phyloP scores from a whole-genome alignment of 2,329 filamentous ascomycete genomes.

The Stromatinia cepivora region DNA sequence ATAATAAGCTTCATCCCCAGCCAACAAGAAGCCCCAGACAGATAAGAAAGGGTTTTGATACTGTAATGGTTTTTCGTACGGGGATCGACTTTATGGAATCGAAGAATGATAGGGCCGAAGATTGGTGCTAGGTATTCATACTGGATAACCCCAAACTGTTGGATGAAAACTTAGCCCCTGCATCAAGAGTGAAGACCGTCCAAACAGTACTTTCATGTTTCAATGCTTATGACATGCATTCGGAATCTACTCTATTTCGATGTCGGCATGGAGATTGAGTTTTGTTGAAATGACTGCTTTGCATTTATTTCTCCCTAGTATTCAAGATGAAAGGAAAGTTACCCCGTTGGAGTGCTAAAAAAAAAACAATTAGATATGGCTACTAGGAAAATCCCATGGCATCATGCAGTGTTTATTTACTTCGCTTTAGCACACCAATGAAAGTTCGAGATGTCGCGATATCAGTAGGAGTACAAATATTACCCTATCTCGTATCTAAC shows the following conservation, averaged over 20 bases:
- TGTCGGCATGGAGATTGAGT: background rate
- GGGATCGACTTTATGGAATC: background rate
- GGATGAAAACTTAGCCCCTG: constrained; percentile 1
- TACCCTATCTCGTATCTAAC: constrained; percentile 1
- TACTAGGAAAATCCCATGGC: background rate
- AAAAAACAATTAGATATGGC: background rate
- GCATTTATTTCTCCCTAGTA: background rate
- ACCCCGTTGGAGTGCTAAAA: background rate
- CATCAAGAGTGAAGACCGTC: background rate
- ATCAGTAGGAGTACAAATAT: background rate
- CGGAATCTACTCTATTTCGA: background rate
- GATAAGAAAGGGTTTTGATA: background rate
- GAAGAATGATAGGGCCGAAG: constrained; percentile 3
- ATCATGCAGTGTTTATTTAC: constrained; percentile 8
- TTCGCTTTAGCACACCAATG: background rate
- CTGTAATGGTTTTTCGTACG: background rate
- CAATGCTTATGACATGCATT: background rate
- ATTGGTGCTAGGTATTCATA: background rate
- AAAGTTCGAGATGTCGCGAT: background rate
- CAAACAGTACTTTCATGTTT: background rate
- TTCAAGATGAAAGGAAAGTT: background rate
- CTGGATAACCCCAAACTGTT: background rate
- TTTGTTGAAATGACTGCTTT: background rate
- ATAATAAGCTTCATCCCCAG: constrained; percentile 10
- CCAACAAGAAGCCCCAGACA: constrained; percentile 16